Evolutionary conservation across 2,329 filamentous ascomycete genomes (phyloP).

Genomic region (Raffaelea deltoideospora): DNA sequence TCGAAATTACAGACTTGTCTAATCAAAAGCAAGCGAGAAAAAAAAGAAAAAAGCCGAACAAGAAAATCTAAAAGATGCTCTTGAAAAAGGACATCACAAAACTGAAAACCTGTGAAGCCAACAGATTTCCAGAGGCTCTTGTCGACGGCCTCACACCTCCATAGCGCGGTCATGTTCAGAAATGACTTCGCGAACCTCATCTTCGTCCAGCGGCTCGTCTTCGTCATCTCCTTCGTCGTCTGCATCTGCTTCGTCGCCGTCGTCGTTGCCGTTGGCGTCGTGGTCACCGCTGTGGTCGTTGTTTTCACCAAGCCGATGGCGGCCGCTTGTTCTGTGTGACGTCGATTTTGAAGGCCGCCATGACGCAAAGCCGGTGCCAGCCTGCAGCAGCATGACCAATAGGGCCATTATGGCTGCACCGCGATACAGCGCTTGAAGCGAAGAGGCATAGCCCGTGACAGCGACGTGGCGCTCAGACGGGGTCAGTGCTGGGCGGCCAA

Average conservation of each 20-base stretch:
- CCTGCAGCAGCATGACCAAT: conserved; percentile 30
- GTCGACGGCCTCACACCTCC: conserved; percentile 14
- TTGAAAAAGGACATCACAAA: too few relatives aligned
- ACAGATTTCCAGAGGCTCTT: too few relatives aligned
- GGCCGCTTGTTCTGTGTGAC: too few relatives aligned
- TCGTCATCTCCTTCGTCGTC: conserved; percentile 22
- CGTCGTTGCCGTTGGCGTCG: too few relatives aligned
- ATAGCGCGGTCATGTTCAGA: conserved; percentile 15
- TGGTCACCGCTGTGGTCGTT: too few relatives aligned
- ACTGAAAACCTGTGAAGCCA: too few relatives aligned
- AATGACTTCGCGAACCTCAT: conserved; percentile 18
- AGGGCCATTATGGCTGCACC: conserved; percentile 28
- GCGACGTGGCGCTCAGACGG: conserved; percentile 28
- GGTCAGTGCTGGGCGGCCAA: conserved; percentile 15
- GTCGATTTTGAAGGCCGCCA: too few relatives aligned
- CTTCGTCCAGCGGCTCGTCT: conserved; percentile 19
- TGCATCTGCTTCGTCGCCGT: conserved; percentile 4
- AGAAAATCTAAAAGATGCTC: too few relatives aligned
- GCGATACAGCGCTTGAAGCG: conserved; percentile 29
- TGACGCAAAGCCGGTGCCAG: conserved; percentile 35
- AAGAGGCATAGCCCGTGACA: conserved; percentile 29
- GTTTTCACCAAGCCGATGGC: too few relatives aligned
- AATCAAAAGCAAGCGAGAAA: too few relatives aligned
- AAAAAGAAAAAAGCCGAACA: too few relatives aligned
- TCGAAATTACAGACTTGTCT: too few relatives aligned